Conservation (phyloP, 2,329 filamentous ascomycete species). For the Ascochyta fabae region DNA sequence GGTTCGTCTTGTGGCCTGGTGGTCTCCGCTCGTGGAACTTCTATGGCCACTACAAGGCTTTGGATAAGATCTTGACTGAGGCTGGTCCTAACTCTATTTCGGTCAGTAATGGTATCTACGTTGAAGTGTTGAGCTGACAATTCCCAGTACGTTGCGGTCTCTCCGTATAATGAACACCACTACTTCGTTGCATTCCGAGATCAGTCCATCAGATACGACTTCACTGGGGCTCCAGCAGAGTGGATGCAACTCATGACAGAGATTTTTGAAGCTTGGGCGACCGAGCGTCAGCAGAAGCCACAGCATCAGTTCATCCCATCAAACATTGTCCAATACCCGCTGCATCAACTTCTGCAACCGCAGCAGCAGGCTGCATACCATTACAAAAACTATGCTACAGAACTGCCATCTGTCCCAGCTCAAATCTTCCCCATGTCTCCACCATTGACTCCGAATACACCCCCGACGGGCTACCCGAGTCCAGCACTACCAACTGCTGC, state of each 20-base stretch:
- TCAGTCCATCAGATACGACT: conserved; percentile 43
- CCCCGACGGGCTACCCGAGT: conserved; percentile 16
- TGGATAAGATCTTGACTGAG: conserved; percentile 38
- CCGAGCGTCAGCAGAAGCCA: conserved; percentile 31
- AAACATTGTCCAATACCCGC: conserved; percentile 8
- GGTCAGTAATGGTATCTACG: conserved; percentile 25
- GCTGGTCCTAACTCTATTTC: conserved; percentile 35
- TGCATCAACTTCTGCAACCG: conserved; percentile 9
- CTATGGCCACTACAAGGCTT: conserved; percentile 35
- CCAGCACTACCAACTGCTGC: conserved; percentile 16
- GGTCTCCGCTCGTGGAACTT: conserved; percentile 44
- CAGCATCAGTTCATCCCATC: conserved; percentile 15
- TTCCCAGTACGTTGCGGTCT: conserved; percentile 42
- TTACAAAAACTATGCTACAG: conserved; percentile 8
- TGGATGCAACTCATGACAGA: conserved; percentile 46
- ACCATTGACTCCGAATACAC: conserved; percentile 23
- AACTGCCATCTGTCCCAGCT: not conserved
- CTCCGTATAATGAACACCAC: conserved; percentile 42
- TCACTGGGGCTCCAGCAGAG: conserved; percentile 38
- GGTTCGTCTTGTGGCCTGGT: conserved; percentile 44
- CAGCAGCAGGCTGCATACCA: conserved; percentile 18
- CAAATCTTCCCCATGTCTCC: conserved; percentile 19
- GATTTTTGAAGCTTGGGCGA: conserved; percentile 40
- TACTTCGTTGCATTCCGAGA: conserved; percentile 44
- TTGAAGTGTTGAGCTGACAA: not conserved